These are phyloP conservation scores for Xanthoparmelia taractica DNA, from an alignment of 495 filamentous ascomycete species.

Conservation along the genomic window DNA sequence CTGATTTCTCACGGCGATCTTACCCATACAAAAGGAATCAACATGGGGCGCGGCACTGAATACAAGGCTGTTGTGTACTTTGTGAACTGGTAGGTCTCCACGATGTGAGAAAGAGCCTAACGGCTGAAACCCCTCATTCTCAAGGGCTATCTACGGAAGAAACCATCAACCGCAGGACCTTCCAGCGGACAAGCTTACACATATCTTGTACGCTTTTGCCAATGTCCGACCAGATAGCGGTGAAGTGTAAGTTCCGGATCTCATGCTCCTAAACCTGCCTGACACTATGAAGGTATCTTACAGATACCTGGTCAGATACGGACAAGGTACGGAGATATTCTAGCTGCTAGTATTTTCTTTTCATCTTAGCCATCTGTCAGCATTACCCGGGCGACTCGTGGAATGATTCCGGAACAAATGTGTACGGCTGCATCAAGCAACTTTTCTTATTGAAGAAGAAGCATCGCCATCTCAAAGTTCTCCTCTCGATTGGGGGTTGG, in stretches of 20 bases:
- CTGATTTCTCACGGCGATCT: neutral
- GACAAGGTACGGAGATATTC: constrained; percentile 28
- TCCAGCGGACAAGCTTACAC: constrained; percentile 79
- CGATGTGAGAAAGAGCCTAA: neutral
- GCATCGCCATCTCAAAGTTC: constrained; percentile 80
- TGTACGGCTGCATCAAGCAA: constrained; percentile 91
- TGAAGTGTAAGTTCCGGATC: constrained; percentile 53
- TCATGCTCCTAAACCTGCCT: neutral
- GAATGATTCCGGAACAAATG: constrained; percentile 58
- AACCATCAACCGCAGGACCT: constrained; percentile 82
- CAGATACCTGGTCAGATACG: constrained; percentile 77
- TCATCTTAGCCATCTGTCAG: constrained; percentile 39
- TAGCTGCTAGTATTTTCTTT: neutral
- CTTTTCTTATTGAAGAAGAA: constrained; percentile 82
- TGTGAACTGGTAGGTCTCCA: neutral
- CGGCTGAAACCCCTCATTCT: constrained; percentile 8
- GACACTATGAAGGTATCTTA: constrained; percentile 48
- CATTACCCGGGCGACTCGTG: constrained; percentile 73
- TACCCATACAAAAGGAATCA: neutral
- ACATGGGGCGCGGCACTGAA: neutral
- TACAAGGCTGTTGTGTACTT: neutral
- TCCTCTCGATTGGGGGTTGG: constrained; percentile 95
- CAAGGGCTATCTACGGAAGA: constrained; percentile 71
- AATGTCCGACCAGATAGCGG: constrained; percentile 68
- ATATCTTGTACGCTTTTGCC: constrained; percentile 86